Conservation (phyloP, 805 yeast species). For the Yamadazyma paraphyllophila region DNA sequence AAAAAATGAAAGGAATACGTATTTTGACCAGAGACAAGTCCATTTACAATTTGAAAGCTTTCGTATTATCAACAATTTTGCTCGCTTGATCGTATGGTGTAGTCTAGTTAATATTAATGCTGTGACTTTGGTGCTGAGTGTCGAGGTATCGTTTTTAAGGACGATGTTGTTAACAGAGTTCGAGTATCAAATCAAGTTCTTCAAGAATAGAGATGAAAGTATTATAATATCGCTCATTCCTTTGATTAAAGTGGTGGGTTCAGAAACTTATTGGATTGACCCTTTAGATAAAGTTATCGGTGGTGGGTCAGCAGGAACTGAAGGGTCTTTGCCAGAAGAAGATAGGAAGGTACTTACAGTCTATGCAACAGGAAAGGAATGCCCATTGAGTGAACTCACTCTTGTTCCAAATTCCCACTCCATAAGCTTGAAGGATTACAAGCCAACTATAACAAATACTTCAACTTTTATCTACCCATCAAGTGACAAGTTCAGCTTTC, state of each 20-base stretch:
- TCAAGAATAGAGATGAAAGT: conserved; percentile 3
- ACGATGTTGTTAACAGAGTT: conserved; percentile 6
- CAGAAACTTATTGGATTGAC: not conserved
- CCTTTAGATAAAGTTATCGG: conserved; percentile 5
- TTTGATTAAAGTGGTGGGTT: not conserved
- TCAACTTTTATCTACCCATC: conserved; percentile 2
- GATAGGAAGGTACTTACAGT: conserved; percentile 5
- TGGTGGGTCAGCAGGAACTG: not conserved
- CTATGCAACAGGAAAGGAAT: not conserved
- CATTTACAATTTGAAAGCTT: conserved; percentile 44
- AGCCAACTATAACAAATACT: not conserved
- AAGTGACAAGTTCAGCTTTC: conserved; percentile 5
- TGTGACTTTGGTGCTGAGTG: conserved; percentile 7
- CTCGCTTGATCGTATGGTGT: conserved; percentile 30
- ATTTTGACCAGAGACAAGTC: conserved; percentile 34
- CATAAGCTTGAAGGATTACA: not conserved
- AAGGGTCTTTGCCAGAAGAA: not conserved
- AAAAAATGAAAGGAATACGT: conserved; percentile 35
- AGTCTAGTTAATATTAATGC: conserved; percentile 17
- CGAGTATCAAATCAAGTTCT: conserved; percentile 1
- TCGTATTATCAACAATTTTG: conserved; percentile 34
- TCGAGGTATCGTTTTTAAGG: not conserved
- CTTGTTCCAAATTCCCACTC: not conserved
- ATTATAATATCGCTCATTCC: conserved; percentile 3
- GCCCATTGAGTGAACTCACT: not conserved